These are phyloP conservation scores for Russula foetens DNA, from an alignment of 768 basidiomycete species.

Conservation along the genomic window DNA sequence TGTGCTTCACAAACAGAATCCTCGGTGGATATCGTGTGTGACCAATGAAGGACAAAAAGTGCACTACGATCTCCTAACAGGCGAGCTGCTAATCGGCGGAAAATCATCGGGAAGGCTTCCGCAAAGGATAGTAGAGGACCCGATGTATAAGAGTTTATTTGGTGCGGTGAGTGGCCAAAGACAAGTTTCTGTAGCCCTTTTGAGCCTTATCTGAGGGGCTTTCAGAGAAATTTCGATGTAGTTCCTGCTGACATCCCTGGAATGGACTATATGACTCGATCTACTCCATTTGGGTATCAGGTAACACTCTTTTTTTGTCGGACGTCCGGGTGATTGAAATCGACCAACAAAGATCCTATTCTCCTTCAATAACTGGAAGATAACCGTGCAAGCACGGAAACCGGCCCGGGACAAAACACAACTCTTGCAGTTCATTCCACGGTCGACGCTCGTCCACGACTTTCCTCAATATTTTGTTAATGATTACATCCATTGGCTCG, in stretches of 20 bases:
- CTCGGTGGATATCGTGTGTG: conserved; percentile 4
- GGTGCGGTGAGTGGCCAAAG: not conserved
- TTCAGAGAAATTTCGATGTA: not conserved
- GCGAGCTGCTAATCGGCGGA: not conserved
- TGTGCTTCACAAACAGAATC: not conserved
- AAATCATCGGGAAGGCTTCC: conserved; percentile 2
- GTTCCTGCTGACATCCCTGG: not conserved
- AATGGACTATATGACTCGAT: conserved; percentile 1
- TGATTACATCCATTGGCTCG: too few species aligned
- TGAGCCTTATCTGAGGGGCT: not conserved
- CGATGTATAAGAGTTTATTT: not conserved
- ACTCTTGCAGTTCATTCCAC: conserved; percentile 29
- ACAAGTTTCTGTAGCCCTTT: not conserved
- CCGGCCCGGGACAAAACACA: not conserved
- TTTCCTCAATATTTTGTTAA: conserved; percentile 27
- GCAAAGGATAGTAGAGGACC: not conserved
- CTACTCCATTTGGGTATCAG: not conserved
- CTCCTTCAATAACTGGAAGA: not conserved
- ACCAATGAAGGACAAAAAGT: not conserved
- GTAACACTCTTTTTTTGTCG: not conserved
- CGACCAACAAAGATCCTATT: not conserved
- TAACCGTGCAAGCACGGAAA: not conserved
- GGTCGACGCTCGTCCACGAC: conserved; percentile 23
- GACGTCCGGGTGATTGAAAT: not conserved
- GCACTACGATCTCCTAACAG: not conserved